Percentiles rank a stretch among this genome's conserved stretches.
Evolutionary conservation across 2,329 filamentous ascomycete genomes (phyloP).

Genomic region (Ceratocystis destructans): DNA sequence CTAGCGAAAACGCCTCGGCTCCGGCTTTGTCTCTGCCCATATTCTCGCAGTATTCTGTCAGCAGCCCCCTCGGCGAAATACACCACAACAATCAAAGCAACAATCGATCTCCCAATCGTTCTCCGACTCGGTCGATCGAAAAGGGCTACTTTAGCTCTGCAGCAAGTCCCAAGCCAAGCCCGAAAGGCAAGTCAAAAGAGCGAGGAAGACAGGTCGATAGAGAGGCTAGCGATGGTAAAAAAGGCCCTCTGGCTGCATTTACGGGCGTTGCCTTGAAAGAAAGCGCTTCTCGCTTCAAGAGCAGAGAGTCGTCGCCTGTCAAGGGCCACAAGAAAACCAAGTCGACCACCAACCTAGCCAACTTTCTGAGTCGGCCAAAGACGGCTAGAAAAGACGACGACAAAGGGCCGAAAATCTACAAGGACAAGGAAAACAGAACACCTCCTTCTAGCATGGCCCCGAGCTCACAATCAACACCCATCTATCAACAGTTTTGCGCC

Average conservation of each 20-base stretch:
- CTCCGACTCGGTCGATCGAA: conserved; percentile 11
- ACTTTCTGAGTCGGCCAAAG: conserved; percentile 59
- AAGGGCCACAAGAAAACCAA: conserved; percentile 62
- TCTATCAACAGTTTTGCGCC: conserved; percentile 17
- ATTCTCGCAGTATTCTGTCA: conserved; percentile 15
- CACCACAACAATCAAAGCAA: conserved; percentile 14
- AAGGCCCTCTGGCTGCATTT: conserved; percentile 14
- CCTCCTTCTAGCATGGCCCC: conserved; percentile 13
- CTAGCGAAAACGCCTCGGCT: conserved; percentile 14
- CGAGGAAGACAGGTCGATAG: conserved; percentile 29
- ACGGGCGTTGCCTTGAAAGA: conserved; percentile 11
- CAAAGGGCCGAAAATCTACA: conserved; percentile 9
- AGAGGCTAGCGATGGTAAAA: neutral
- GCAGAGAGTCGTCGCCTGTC: conserved; percentile 37
- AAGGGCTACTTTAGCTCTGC: conserved; percentile 8
- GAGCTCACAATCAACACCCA: conserved; percentile 10
- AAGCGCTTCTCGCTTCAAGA: conserved; percentile 26
- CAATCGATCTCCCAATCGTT: conserved; percentile 14
- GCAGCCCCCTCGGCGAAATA: conserved; percentile 15
- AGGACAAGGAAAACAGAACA: conserved; percentile 20
- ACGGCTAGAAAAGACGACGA: conserved; percentile 46
- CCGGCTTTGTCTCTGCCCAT: conserved; percentile 12
- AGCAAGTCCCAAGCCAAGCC: neutral
- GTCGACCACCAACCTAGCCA: conserved; percentile 69
- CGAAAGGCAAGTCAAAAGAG: conserved; percentile 10